Conservation (phyloP, 129 eudicot species). For the Logfia minima region DNA sequence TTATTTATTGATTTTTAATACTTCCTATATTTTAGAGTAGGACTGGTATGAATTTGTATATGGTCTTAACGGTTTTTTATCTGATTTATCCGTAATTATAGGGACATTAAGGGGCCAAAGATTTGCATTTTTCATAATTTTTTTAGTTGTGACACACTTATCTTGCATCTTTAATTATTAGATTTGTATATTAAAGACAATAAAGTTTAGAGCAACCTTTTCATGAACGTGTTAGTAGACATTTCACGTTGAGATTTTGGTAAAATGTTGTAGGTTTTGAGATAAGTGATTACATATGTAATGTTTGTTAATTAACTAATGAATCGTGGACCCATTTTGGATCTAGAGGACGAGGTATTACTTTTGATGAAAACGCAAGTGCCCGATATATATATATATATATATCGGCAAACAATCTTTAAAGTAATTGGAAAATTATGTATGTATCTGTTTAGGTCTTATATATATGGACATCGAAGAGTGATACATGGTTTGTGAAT, state of each 20-base stretch:
- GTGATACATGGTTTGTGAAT: no score
- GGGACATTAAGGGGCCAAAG: conserved; percentile 11
- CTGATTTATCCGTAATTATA: conserved; percentile 15
- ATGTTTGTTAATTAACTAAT: background rate
- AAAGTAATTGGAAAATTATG: background rate
- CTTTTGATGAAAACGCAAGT: background rate
- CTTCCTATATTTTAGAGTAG: conserved; percentile 11
- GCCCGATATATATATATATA: background rate
- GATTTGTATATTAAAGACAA: conserved; percentile 26
- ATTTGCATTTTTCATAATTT: conserved; percentile 22
- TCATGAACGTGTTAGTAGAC: conserved; percentile 26
- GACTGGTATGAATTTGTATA: conserved; percentile 5
- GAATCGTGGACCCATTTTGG: background rate
- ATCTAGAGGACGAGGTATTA: background rate
- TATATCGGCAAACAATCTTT: background rate
- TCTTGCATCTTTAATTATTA: conserved; percentile 26
- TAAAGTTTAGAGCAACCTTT: conserved; percentile 40
- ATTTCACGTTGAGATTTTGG: conserved; percentile 22
- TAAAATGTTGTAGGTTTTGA: background rate
- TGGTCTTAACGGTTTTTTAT: conserved; percentile 10
- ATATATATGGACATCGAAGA: no score
- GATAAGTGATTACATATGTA: conserved; percentile 6
- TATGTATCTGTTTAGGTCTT: no score
- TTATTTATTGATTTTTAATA: background rate
- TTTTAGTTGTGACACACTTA: conserved; percentile 41